phyloP scores from a whole-genome alignment of 1,284 basidiomycete species.

The Ganoderma sp. region DNA sequence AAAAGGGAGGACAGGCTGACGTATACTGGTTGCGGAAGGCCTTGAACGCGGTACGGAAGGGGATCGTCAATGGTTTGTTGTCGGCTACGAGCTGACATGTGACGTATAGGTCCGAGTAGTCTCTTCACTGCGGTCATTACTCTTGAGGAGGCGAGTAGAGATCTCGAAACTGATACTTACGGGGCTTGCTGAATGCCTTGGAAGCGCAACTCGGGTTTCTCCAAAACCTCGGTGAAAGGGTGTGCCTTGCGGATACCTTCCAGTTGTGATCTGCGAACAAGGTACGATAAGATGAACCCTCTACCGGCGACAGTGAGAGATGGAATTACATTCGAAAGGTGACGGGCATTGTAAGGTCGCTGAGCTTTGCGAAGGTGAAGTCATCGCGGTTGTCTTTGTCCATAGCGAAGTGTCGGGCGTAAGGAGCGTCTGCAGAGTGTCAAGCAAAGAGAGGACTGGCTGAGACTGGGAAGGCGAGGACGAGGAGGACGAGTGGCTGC shows the following conservation, averaged over 20 bases:
- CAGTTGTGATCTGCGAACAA: conserved; percentile 71
- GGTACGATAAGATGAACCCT: neutral
- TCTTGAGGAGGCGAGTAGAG: conserved; percentile 25
- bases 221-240: conserved; percentile 76
- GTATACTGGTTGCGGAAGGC: conserved; percentile 85
- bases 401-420: conserved; percentile 46
- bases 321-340: conserved; percentile 81
- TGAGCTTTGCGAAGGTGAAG: conserved; percentile 88
- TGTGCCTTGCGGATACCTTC: conserved; percentile 77
- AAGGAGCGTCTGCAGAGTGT: too few species aligned
- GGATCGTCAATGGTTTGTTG: conserved; percentile 90
- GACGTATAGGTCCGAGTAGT: conserved; percentile 89
- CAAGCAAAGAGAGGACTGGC: too few species aligned
- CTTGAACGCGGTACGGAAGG: conserved; percentile 92
- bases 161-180: conserved; percentile 51
- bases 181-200: conserved; percentile 75
- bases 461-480: too few species aligned
- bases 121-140: conserved; percentile 51
- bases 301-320: too few species aligned
- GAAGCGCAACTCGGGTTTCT: conserved; percentile 79
- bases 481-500: conserved; percentile 5
- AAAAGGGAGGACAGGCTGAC: conserved; percentile 48
- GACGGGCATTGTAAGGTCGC: conserved; percentile 85
- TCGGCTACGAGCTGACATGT: conserved; percentile 91
- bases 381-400: conserved; percentile 82